Evolutionary conservation across 2,329 filamentous ascomycete species (phyloP).

Genomic region (Colletotrichum sublineola): DNA sequence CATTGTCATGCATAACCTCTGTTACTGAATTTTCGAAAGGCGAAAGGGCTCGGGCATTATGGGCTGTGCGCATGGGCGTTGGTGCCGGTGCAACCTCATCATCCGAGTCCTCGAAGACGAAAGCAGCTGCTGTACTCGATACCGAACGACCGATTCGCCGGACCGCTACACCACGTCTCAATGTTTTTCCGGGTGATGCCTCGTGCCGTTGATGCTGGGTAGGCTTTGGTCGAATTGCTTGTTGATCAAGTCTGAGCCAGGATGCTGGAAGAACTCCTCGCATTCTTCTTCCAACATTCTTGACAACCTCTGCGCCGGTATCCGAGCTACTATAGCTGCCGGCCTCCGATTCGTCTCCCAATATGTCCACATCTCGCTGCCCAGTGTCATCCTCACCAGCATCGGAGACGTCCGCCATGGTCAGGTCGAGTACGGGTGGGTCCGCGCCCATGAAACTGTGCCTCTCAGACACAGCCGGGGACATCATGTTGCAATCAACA

Average conservation of each 20-base stretch:
- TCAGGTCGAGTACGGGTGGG: constrained; percentile 30
- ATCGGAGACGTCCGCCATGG: constrained; percentile 38
- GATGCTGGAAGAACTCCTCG: constrained; percentile 76
- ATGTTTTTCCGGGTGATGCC: constrained; percentile 54
- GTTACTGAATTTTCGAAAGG: constrained; percentile 3
- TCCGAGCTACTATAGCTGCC: constrained; percentile 51
- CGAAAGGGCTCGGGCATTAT: background rate
- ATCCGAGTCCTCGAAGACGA: constrained; percentile 62
- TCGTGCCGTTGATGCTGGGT: constrained; percentile 49
- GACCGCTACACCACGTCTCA: constrained; percentile 65
- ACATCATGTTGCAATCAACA: background rate
- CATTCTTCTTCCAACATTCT: constrained; percentile 60
- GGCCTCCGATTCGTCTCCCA: constrained; percentile 20
- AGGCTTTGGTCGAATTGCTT: constrained; percentile 47
- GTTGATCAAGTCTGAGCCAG: constrained; percentile 72
- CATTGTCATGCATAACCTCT: constrained; percentile 48
- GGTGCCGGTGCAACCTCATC: constrained; percentile 48
- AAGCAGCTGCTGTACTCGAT: constrained; percentile 8
- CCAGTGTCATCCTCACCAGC: constrained; percentile 32
- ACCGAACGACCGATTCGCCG: constrained; percentile 52
- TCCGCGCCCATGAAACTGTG: background rate
- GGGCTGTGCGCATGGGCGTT: background rate
- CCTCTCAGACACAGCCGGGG: background rate
- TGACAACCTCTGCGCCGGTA: constrained; percentile 58
- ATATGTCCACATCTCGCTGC: constrained; percentile 21